Base-by-base conservation (phyloP, 331 rosid species). In the Pyracantha coccinea region DNA sequence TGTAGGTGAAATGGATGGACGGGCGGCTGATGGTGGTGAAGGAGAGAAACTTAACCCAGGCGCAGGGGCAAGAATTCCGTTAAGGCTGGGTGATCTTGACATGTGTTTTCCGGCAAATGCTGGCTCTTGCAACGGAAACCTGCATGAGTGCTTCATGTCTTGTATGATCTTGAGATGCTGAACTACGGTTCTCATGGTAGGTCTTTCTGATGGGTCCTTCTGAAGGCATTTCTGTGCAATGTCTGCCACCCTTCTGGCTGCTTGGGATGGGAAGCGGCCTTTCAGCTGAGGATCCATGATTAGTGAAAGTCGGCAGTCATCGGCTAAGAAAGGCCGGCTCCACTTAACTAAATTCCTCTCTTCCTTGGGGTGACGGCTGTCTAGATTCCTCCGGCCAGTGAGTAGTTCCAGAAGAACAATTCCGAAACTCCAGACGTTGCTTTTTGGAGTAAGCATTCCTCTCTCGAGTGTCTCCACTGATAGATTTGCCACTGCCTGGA, bases 401-500 rank as follows among this genome's bases (percentile, higher is more conserved):
- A 94, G 96, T 65, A 94, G 77, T 71, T 94, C 99, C 52, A 94
- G 85, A 84, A 94, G 99, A 69, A 94, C 86, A 45, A 90, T 81
- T 7, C 99, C 99, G 0, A 94, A 94, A 79, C 99, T 87, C 97
- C 97, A 94, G 23, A 92, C 99, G 2, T 94, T 94, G 87, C 99
- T 94, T 83, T 94, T 94, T 2, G 99, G 99, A 21, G 99, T 94
- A 44, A 94, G 92, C 92, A 90, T 71, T 83, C 99, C 93, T 82
- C 86, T 92, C 84, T 94, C 99, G 70, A 94, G 68, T 28, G 99
- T 94, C 88, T 94, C 99, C 81, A 90, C 83, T 24, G 99, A 90
- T 38, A 94, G 87, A 85, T 91, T 91, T 76, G 92, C 99, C 68
- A 87, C 91, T 66, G 95, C 96, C 98, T 94, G 89, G 60, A 85